Percentiles rank a stretch among this genome's conserved stretches.
These are phyloP conservation scores for Tuber melanosporum DNA, from an alignment of 495 filamentous ascomycete genomes.

Conservation along the genomic window DNA sequence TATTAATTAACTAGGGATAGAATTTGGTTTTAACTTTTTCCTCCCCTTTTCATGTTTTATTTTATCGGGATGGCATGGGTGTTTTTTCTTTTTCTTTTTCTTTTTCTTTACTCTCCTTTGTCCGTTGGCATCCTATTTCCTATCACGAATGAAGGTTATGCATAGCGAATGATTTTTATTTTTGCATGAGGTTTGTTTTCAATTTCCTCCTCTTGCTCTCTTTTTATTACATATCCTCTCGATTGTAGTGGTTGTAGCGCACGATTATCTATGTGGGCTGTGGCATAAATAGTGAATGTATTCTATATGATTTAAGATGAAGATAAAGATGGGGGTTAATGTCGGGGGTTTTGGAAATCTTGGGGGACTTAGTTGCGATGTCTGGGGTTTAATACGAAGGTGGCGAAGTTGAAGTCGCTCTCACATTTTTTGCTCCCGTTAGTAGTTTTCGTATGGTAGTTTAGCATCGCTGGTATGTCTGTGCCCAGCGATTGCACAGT, in stretches of 20 bases:
- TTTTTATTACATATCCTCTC: not conserved
- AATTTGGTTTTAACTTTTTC: not conserved
- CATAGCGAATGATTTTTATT: constrained; percentile 29
- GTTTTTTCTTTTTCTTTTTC: constrained; percentile 18
- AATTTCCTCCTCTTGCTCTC: not conserved
- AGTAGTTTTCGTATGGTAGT: not conserved
- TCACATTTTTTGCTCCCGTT: not conserved
- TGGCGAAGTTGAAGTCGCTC: not conserved
- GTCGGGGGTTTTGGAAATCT: not conserved
- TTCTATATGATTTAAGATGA: not conserved
- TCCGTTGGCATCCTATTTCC: constrained; percentile 13
- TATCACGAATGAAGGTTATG: constrained; percentile 19
- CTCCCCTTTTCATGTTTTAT: not conserved
- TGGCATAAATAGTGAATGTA: not conserved
- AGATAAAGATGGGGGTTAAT: not conserved
- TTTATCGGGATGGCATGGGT: constrained; percentile 27
- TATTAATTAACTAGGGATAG: not conserved
- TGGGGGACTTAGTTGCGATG: not conserved
- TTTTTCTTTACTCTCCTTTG: constrained; percentile 29
- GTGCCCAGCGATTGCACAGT: not conserved
- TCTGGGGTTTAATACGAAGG: not conserved
- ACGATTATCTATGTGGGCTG: not conserved
- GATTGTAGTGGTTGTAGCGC: not conserved
- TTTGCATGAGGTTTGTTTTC: not conserved
- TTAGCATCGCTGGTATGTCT: not conserved